Conservation (phyloP, 73 alveolate genomes). For the Paramecium sexaurelia region DNA sequence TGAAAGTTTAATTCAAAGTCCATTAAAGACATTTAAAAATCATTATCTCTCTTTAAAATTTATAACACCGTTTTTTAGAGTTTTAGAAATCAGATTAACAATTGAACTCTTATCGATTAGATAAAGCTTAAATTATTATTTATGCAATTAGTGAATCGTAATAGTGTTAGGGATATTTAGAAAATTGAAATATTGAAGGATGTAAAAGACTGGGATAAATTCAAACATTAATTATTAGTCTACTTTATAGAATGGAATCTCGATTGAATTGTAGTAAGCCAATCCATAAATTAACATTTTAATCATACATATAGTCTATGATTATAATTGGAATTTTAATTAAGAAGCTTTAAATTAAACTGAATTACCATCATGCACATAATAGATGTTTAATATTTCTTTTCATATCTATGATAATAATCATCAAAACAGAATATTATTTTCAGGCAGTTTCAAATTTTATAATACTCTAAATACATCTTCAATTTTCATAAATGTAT, state of each 20-base stretch:
- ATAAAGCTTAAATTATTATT: not conserved
- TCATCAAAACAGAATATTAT: no score
- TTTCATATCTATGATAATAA: no score
- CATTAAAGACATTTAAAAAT: slow-evolving; percentile 3
- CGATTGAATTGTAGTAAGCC: not conserved
- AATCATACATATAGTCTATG: not conserved
- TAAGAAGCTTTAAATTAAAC: not conserved
- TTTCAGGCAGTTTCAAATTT: no score
- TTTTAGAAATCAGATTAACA: not conserved
- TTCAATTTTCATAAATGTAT: no score
- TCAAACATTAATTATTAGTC: not conserved
- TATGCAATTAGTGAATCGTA: not conserved
- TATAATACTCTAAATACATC: no score
- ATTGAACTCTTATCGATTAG: not conserved
- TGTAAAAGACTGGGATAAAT: slow-evolving; percentile 25
- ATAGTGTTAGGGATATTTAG: not conserved
- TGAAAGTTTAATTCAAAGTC: not conserved
- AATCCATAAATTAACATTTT: not conserved
- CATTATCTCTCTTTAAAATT: not conserved
- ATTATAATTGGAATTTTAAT: no score
- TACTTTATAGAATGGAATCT: not conserved
- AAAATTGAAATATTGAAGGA: not conserved
- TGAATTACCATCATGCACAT: no score
- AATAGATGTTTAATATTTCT: no score
- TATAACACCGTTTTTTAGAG: not conserved